These are phyloP conservation scores for Kappamyces sp. DNA, from an alignment of 192 early-diverging fungal genomes.

Conservation along the genomic window DNA sequence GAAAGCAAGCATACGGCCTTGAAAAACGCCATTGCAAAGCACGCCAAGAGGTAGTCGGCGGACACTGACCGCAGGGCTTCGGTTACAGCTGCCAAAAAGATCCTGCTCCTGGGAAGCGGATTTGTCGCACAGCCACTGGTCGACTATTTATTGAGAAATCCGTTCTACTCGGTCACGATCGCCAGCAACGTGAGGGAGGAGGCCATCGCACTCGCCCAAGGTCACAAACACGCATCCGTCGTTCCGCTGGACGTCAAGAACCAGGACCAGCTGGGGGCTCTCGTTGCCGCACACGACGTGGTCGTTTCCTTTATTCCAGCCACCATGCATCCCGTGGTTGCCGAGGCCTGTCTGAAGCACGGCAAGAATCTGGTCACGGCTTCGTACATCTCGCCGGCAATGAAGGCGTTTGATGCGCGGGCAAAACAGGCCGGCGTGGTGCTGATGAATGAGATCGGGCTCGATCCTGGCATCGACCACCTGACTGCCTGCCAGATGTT, in stretches of 20 bases:
- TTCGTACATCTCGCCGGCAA: conserved; percentile 91
- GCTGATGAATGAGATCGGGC: conserved; percentile 96
- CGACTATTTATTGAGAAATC: conserved; percentile 67
- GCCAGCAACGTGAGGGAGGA: conserved; percentile 74
- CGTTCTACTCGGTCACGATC: conserved; percentile 62
- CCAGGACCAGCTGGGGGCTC: conserved; percentile 62
- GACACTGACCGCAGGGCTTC: conserved; percentile 27
- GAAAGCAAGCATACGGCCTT: conserved; percentile 51
- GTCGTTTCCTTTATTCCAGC: conserved; percentile 88
- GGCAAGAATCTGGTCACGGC: conserved; percentile 96
- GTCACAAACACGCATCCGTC: conserved; percentile 55
- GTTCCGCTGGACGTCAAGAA: conserved; percentile 76
- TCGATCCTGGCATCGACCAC: conserved; percentile 98
- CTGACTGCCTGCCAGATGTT: conserved; percentile 74
- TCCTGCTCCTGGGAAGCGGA: conserved; percentile 80
- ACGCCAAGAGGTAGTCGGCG: conserved; percentile 17
- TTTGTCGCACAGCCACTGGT: conserved; percentile 90
- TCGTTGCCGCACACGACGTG: conserved; percentile 80
- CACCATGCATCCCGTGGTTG: conserved; percentile 84
- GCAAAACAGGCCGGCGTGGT: conserved; percentile 82
- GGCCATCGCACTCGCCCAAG: conserved; percentile 60
- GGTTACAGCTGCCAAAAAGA: conserved; percentile 39
- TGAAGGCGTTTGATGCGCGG: conserved; percentile 80
- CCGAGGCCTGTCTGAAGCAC: conserved; percentile 82
- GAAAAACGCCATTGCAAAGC: conserved; percentile 28